A percentile compares a stretch with the other conserved stretches of the same genome.
phyloP scores from a whole-genome alignment of 345 rosid species.

The Raphanus sativus region DNA sequence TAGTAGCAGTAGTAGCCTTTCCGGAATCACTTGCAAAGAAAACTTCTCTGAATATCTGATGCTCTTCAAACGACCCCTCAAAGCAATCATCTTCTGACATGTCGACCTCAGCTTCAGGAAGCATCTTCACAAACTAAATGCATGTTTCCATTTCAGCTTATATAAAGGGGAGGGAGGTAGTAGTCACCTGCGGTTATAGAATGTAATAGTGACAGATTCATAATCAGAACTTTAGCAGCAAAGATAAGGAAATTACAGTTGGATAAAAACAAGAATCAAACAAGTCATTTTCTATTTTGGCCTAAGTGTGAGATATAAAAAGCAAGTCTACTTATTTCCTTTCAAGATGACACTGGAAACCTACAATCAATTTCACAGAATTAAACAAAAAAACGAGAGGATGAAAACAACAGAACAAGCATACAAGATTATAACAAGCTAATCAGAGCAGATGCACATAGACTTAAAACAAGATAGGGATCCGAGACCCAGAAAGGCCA shows the following conservation, averaged over 20 bases:
- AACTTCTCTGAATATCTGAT: slow-evolving; percentile 52
- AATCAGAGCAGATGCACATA: background rate
- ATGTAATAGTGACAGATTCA: background rate
- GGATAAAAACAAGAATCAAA: slow-evolving; percentile 13
- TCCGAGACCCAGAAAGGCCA: slow-evolving; percentile 18
- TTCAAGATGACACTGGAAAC: background rate
- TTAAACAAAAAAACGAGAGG: background rate
- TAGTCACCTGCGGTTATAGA: slow-evolving; percentile 15
- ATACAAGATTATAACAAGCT: background rate
- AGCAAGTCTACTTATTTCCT: background rate
- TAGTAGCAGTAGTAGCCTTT: slow-evolving; percentile 40
- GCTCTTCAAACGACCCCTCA: slow-evolving; percentile 64
- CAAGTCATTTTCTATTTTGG: background rate
- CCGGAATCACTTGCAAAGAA: slow-evolving; percentile 50
- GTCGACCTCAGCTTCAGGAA: slow-evolving; percentile 31
- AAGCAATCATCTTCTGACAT: slow-evolving; percentile 50
- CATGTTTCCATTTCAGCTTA: slow-evolving; percentile 28
- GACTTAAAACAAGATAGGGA: slow-evolving; percentile 12
- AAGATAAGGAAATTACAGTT: background rate
- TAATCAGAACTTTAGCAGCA: background rate
- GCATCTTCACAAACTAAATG: slow-evolving; percentile 43
- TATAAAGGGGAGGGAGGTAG: background rate
- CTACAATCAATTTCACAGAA: slow-evolving; percentile 12
- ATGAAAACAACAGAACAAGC: background rate
- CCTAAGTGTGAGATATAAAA: background rate